phyloP scores from a whole-genome alignment of 116 monocot species.

The Cymodocea nodosa region DNA sequence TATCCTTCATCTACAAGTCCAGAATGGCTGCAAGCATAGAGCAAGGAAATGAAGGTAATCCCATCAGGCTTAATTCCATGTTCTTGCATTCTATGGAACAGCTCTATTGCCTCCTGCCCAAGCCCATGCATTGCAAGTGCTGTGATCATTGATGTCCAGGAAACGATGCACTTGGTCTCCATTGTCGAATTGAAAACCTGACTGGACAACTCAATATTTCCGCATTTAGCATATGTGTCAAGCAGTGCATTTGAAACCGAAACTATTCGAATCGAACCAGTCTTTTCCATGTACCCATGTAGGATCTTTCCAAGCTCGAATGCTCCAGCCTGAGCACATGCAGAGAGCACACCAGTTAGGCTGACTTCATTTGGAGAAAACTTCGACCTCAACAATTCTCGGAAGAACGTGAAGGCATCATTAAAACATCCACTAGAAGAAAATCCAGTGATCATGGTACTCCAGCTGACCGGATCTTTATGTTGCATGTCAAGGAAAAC shows the following conservation, averaged over 20 bases:
- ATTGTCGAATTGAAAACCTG: conserved; percentile 27
- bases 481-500: conserved; percentile 26
- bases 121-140: conserved; percentile 49
- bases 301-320: conserved; percentile 35
- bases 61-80: conserved; percentile 35
- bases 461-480: conserved; percentile 45
- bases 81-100: conserved; percentile 39
- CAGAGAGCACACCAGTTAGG: conserved; percentile 30
- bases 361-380: conserved; percentile 30
- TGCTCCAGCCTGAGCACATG: conserved; percentile 41
- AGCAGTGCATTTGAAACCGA: conserved; percentile 38
- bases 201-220: conserved; percentile 26
- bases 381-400: conserved; percentile 16
- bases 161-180: conserved; percentile 32
- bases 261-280: conserved; percentile 12
- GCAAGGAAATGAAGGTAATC: conserved; percentile 36
- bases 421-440: conserved; percentile 18
- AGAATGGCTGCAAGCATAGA: conserved; percentile 63
- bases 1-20: conserved; percentile 37
- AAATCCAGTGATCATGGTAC: conserved; percentile 42
- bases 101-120: conserved; percentile 33
- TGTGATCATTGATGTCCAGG: conserved; percentile 64
- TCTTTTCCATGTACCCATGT: conserved; percentile 28
- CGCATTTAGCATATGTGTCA: conserved; percentile 64
- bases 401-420: conserved; percentile 24